A percentile compares a stretch with the other conserved stretches of the same genome.
These are phyloP conservation scores for Chalciporus chontae DNA, from an alignment of 768 basidiomycete genomes.

Conservation along the genomic window DNA sequence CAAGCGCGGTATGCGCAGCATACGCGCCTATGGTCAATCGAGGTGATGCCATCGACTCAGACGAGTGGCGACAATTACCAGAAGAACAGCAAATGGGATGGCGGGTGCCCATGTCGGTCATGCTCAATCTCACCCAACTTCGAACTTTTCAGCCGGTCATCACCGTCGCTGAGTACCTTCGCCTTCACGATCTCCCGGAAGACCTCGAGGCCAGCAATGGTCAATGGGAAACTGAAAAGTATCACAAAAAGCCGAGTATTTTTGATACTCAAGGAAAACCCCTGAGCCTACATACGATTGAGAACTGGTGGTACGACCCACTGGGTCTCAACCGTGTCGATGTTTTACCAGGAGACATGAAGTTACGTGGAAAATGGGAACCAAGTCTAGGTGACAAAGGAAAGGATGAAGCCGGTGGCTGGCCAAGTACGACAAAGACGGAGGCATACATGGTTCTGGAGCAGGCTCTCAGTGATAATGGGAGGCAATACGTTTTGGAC, in stretches of 20 bases:
- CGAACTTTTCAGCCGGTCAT: constrained; percentile 37
- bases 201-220: constrained; percentile 36
- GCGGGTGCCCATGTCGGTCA: constrained; percentile 34
- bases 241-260: constrained; percentile 29
- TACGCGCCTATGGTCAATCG: constrained; percentile 44
- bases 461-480: constrained; percentile 12
- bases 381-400: constrained; percentile 9
- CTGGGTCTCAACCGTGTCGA: constrained; percentile 36
- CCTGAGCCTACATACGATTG: constrained; percentile 33
- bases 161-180: constrained; percentile 41
- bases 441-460: constrained; percentile 19
- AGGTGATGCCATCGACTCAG: constrained; percentile 38
- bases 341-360: constrained; percentile 30
- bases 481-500: constrained; percentile 17
- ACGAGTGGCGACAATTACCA: constrained; percentile 41
- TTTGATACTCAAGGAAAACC: constrained; percentile 19
- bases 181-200: constrained; percentile 35
- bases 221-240: constrained; percentile 35
- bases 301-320: constrained; percentile 42
- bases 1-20: constrained; percentile 37
- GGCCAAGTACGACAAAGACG: constrained; percentile 21
- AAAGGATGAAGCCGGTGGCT: constrained; percentile 18
- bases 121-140: constrained; percentile 42
- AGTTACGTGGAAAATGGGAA: constrained; percentile 31
- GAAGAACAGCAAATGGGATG: constrained; percentile 35